A percentile compares a stretch with the other conserved stretches of the same genome.
Conservation (phyloP, 352 stramenopile genomes). For the Halophytophthora polymorphica region DNA sequence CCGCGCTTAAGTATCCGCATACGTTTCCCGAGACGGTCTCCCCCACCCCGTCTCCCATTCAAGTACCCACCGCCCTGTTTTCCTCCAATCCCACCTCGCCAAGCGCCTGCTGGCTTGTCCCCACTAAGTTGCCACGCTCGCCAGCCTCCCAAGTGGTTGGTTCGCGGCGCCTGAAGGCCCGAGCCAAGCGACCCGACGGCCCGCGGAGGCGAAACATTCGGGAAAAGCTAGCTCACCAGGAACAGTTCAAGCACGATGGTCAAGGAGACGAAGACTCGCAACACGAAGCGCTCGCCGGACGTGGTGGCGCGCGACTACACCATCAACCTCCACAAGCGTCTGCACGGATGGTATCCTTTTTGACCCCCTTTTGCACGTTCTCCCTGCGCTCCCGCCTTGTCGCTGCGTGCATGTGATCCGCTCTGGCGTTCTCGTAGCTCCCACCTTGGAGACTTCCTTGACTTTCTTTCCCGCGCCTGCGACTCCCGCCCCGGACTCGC, state of each 20-base stretch:
- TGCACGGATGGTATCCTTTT: conserved; percentile 91
- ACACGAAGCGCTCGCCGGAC: conserved; percentile 88
- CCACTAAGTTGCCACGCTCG: no score
- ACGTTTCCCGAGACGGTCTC: no score
- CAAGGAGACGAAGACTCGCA: conserved; percentile 86
- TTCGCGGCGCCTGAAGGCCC: no score
- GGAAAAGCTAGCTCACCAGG: conserved; percentile 46
- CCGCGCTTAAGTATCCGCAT: no score
- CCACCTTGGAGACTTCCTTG: conserved; percentile 88
- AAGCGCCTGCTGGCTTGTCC: no score
- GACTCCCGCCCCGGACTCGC: conserved; percentile 12
- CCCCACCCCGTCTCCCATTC: no score
- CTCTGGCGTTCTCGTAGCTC: conserved; percentile 60
- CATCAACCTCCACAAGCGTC: conserved; percentile 98
- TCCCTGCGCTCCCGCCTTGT: conserved; percentile 4
- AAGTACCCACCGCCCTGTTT: no score
- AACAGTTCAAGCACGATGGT: conserved; percentile 61
- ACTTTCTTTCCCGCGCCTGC: conserved; percentile 40
- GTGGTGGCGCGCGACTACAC: conserved; percentile 98
- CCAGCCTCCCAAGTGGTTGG: no score
- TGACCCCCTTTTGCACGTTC: conserved; percentile 37
- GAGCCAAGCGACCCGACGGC: no score
- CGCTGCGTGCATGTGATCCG: conserved; percentile 4
- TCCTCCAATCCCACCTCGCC: no score
- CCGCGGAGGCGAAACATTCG: conserved; percentile 24